phyloP scores from a whole-genome alignment of 2,329 filamentous ascomycete species.

The Sclerotinia subarctica region DNA sequence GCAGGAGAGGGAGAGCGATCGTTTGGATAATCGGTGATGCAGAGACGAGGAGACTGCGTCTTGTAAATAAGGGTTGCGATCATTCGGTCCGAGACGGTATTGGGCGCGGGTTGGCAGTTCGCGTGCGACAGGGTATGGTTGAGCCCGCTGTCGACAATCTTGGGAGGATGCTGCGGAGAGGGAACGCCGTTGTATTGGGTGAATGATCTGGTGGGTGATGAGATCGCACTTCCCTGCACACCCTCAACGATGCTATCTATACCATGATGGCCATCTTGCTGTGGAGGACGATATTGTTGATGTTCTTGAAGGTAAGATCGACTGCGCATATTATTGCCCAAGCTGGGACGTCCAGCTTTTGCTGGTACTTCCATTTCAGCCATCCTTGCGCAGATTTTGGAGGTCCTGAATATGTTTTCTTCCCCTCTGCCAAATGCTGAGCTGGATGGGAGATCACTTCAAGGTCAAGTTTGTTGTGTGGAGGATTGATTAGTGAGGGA shows the following conservation, averaged over 20 bases:
- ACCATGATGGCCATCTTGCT: slow-evolving; percentile 51
- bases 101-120: slow-evolving; percentile 55
- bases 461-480: neutral
- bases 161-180: slow-evolving; percentile 56
- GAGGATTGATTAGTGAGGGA: neutral
- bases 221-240: slow-evolving; percentile 42
- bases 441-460: neutral
- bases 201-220: slow-evolving; percentile 42
- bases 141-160: slow-evolving; percentile 59
- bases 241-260: slow-evolving; percentile 65
- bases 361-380: slow-evolving; percentile 19
- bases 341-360: slow-evolving; percentile 32
- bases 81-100: slow-evolving; percentile 49
- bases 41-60: slow-evolving; percentile 39
- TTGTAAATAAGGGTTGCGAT: slow-evolving; percentile 65
- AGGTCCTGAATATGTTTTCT: neutral
- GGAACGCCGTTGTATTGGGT: slow-evolving; percentile 59
- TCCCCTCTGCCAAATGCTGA: neutral
- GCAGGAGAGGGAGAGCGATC: slow-evolving; percentile 40
- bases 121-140: slow-evolving; percentile 61
- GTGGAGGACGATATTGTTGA: slow-evolving; percentile 59
- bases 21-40: slow-evolving; percentile 40
- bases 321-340: slow-evolving; percentile 49
- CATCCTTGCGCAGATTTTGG: neutral
- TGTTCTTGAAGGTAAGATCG: slow-evolving; percentile 62